Evolutionary conservation across 805 yeast species (phyloP).

Genomic region (Kodamaea kakaduensis): DNA sequence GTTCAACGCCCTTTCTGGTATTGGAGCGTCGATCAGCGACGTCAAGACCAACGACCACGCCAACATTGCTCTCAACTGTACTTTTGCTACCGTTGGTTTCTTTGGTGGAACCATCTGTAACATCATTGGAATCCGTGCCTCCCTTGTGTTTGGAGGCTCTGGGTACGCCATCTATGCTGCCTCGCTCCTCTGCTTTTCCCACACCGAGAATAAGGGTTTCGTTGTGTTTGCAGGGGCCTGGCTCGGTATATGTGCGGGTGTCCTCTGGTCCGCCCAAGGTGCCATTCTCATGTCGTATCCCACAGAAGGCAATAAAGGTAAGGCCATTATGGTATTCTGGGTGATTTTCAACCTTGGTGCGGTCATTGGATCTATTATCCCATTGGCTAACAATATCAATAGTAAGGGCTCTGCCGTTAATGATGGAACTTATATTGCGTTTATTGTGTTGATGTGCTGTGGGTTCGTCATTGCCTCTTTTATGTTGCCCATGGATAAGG

Average conservation of each 20-base stretch:
- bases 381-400: slow-evolving; percentile 50
- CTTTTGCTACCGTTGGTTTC: slow-evolving; percentile 56
- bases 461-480: slow-evolving; percentile 45
- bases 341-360: slow-evolving; percentile 59
- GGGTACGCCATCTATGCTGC: slow-evolving; percentile 55
- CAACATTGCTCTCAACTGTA: slow-evolving; percentile 49
- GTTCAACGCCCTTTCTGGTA: slow-evolving; percentile 49
- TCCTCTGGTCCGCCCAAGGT: slow-evolving; percentile 59
- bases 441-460: slow-evolving; percentile 46
- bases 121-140: slow-evolving; percentile 41
- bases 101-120: slow-evolving; percentile 55
- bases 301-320: slow-evolving; percentile 49
- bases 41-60: slow-evolving; percentile 44
- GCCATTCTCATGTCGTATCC: slow-evolving; percentile 56
- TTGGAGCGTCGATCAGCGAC: slow-evolving; percentile 42
- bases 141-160: slow-evolving; percentile 49
- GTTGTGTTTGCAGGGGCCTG: slow-evolving; percentile 55
- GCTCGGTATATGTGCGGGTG: slow-evolving; percentile 52
- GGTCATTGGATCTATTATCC: slow-evolving; percentile 55
- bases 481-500: slow-evolving; percentile 48
- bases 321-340: slow-evolving; percentile 55
- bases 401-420: slow-evolving; percentile 30
- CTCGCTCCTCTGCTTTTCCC: slow-evolving; percentile 46
- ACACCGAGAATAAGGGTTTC: slow-evolving; percentile 46
- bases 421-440: slow-evolving; percentile 53